Conservation (phyloP, 73 alveolate species). For the Paramecium octaurelia region DNA sequence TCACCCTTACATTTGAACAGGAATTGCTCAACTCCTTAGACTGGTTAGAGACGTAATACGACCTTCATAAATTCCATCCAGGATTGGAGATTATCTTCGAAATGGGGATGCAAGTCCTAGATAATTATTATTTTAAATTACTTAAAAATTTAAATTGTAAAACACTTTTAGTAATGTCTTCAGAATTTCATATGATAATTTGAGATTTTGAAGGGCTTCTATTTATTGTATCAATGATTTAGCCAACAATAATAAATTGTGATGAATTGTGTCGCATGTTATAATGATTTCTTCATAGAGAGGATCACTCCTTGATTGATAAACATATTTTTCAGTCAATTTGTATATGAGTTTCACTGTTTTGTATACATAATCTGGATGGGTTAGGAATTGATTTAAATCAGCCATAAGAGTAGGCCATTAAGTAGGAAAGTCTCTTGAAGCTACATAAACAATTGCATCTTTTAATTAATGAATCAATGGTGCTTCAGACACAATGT, state of each 20-base stretch:
- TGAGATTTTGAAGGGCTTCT: not conserved
- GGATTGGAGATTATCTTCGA: conserved; percentile 49
- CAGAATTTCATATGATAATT: not conserved
- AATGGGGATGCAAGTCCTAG: conserved; percentile 59
- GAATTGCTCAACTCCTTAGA: not conserved
- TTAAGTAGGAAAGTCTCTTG: conserved; percentile 3
- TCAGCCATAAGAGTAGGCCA: conserved; percentile 17
- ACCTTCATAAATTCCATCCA: conserved; percentile 58
- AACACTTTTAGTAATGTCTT: not conserved
- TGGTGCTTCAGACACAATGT: not conserved
- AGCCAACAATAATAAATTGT: not conserved
- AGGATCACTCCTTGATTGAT: conserved; percentile 52
- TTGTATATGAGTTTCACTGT: conserved; percentile 23
- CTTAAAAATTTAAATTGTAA: conserved; percentile 29
- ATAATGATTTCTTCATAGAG: conserved; percentile 52
- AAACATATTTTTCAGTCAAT: conserved; percentile 54
- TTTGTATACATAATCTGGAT: conserved; percentile 28
- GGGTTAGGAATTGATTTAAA: not conserved
- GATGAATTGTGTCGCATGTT: conserved; percentile 42
- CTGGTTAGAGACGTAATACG: not conserved
- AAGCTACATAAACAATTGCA: not conserved
- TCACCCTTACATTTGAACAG: conserved; percentile 58
- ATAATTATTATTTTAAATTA: not conserved
- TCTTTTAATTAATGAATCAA: not conserved
- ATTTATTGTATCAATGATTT: not conserved